phyloP scores from a whole-genome alignment of 2,329 filamentous ascomycete species.

The Aspergillus udagawae region DNA sequence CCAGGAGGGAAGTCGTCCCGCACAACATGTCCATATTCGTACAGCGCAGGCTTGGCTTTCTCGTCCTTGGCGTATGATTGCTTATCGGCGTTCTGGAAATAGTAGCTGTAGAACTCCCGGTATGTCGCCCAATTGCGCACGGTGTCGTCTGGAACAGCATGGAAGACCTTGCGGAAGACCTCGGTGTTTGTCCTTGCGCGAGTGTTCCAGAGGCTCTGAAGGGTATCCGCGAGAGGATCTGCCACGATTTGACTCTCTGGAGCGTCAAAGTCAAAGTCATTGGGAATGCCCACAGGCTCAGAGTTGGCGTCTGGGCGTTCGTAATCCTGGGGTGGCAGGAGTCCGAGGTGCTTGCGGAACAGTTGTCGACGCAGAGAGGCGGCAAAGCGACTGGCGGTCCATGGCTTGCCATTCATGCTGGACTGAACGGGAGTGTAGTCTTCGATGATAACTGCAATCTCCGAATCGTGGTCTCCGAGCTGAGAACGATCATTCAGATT shows the following conservation, averaged over 20 bases:
- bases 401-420: constrained; percentile 74
- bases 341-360: constrained; percentile 86
- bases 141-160: constrained; percentile 57
- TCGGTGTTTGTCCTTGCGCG: constrained; percentile 57
- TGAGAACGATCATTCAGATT: constrained; percentile 93
- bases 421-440: constrained; percentile 69
- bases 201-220: constrained; percentile 56
- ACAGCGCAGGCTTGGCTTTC: constrained; percentile 48
- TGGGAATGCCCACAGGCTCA: constrained; percentile 54
- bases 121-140: constrained; percentile 60
- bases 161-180: constrained; percentile 59
- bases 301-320: constrained; percentile 57
- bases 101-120: constrained; percentile 60
- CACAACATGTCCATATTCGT: constrained; percentile 84
- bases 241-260: constrained; percentile 49
- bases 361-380: constrained; percentile 75
- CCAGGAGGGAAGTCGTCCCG: constrained; percentile 64
- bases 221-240: constrained; percentile 55
- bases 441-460: constrained; percentile 85
- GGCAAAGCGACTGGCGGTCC: constrained; percentile 75
- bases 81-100: constrained; percentile 47
- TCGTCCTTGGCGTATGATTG: constrained; percentile 44
- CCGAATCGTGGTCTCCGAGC: constrained; percentile 83
- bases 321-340: constrained; percentile 69
- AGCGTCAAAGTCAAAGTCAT: constrained; percentile 51